Evolutionary conservation across 441 rosid genomes (phyloP).

Genomic region (Arabidopsis hybrid): DNA sequence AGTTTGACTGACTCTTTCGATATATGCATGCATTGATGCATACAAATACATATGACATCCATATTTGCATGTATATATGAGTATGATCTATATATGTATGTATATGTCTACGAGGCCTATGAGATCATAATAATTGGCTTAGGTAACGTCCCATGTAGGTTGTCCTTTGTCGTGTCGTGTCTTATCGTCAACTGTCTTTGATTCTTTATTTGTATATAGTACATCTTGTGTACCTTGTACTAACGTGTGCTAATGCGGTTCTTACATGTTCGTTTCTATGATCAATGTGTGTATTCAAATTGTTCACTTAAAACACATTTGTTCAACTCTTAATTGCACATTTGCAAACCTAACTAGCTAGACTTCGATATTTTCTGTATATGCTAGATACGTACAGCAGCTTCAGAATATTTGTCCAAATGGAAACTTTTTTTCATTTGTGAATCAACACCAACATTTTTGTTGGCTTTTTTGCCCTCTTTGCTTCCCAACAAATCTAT

Average conservation of each 20-base stretch:
- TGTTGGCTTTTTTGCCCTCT: slow-evolving; percentile 1
- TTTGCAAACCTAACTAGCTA: slow-evolving; percentile 12
- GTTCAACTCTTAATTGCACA: background rate
- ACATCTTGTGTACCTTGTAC: slow-evolving; percentile 11
- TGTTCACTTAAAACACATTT: slow-evolving; percentile 21
- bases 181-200: background rate
- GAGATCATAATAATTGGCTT: slow-evolving; percentile 11
- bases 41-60: background rate
- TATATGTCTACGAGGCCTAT: background rate
- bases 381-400: background rate
- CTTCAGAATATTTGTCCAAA: background rate
- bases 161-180: background rate
- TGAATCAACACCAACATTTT: background rate
- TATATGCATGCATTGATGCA: background rate
- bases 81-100: background rate
- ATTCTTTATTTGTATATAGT: background rate
- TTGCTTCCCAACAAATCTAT: slow-evolving; percentile 1
- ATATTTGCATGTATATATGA: slow-evolving; percentile 1
- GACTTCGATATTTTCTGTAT: background rate
- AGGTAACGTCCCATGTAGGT: background rate
- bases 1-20: slow-evolving; percentile 37
- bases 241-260: slow-evolving; percentile 24
- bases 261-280: slow-evolving; percentile 9
- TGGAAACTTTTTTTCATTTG: background rate
- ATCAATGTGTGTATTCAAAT: background rate